Evolutionary conservation across 495 filamentous ascomycete genomes (phyloP), one percentile per base, ranked within the genome.

Genomic region (Pyronema domesticum): DNA sequence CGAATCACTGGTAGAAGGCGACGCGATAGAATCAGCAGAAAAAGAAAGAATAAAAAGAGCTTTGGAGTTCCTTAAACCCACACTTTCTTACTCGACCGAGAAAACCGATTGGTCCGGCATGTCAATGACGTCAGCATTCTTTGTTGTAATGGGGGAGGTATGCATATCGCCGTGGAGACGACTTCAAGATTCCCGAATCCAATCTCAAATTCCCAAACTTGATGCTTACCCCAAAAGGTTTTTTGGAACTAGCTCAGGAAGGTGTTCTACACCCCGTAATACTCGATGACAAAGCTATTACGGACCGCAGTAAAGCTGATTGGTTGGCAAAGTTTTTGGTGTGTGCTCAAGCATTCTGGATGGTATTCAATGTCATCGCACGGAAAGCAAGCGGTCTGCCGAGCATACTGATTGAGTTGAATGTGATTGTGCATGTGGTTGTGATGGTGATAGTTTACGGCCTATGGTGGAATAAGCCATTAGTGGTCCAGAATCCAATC

Each of bases 391-490:
- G 66, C n/a, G 35, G 34, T 0, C 49, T 73, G 0, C 42, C 60
- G 11, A 50, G 72, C 23, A 71, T 65, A 18, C 60, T 70, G 7
- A 57, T 72, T 0, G 72, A 72, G 55, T 58, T 73, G 2, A 72
- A 72, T 10, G 70, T 68, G 1, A 55, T 72, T 10, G 69, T 64
- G 1, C 72, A 72, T 48, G 67, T 70, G 6, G 11, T 74, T 0
- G 64, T 66, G 23, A 64, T 68, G 7, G 53, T 74, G 0, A 17
- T 69, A 0, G 72, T 70, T 6, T 72, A 70, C 14, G 57, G 57
- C 6, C 58, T 71, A 46, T 75, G 72, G 73, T 65, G 63, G 56
- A 14, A 67, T 19, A 74, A 75, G 44, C 71, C 72, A 1, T 55
- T 62, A 13, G 62, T 71, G 36, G 51, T 71, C 7, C 45, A 58